These are phyloP conservation scores for Teratosphaeria zuluensis DNA, from an alignment of 2,329 filamentous ascomycete species.

Conservation along the genomic window DNA sequence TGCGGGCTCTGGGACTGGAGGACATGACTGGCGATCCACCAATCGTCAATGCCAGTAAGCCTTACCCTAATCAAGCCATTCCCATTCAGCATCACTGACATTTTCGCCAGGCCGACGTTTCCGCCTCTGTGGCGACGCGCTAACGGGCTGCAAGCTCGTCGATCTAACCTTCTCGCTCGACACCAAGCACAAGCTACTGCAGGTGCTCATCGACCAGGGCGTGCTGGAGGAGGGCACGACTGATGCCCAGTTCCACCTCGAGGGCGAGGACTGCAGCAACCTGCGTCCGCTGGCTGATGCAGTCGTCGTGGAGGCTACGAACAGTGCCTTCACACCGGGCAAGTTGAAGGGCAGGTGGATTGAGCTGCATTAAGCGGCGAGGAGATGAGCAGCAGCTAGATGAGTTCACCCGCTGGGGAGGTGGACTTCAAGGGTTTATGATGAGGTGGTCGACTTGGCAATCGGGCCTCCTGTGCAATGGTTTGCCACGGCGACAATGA, in stretches of 20 bases:
- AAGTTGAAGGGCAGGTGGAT: not conserved
- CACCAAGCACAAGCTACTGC: not conserved
- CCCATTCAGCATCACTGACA: not conserved
- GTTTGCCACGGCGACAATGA: no score
- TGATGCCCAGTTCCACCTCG: not conserved
- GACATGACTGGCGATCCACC: not conserved
- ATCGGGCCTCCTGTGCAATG: no score
- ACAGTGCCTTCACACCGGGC: not conserved
- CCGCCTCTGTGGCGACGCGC: not conserved
- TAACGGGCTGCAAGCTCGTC: not conserved
- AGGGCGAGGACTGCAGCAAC: not conserved
- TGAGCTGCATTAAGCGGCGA: not conserved
- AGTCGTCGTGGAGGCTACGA: not conserved
- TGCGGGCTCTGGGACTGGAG: not conserved
- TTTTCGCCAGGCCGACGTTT: not conserved
- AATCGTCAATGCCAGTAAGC: not conserved
- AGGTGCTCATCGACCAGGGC: not conserved
- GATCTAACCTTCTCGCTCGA: not conserved
- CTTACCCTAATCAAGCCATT: not conserved
- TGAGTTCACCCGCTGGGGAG: no score
- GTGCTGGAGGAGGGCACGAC: not conserved
- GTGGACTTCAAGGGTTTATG: no score
- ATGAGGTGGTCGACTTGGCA: no score
- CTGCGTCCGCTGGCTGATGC: not conserved
- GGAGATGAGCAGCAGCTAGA: no score